Conservation (phyloP, 306 rosid genomes). For the Cicer chorassanicum region DNA sequence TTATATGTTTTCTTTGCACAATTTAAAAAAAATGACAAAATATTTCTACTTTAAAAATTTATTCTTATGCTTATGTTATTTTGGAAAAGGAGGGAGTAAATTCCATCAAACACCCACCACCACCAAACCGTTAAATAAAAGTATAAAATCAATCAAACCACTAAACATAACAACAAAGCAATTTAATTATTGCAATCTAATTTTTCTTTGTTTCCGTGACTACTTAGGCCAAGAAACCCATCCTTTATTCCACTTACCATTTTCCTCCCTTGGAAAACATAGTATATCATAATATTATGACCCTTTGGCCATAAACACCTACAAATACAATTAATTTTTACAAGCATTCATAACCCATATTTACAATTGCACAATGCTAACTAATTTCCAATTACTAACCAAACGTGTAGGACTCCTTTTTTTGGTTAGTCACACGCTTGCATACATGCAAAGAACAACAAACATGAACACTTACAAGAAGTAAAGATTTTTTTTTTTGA, state of each 20-base stretch:
- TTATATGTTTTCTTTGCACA: too few species aligned
- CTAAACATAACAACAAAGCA: background rate
- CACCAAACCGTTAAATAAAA: background rate
- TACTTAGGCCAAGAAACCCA: slow-evolving; percentile 43
- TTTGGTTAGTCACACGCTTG: slow-evolving; percentile 24
- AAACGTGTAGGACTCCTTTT: slow-evolving; percentile 14
- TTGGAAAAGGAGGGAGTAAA: too few species aligned
- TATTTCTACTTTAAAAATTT: too few species aligned
- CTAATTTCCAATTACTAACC: background rate
- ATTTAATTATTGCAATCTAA: slow-evolving; percentile 8
- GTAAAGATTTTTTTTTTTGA: background rate
- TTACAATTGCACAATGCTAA: slow-evolving; percentile 17
- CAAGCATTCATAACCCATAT: slow-evolving; percentile 2
- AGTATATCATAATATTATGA: background rate
- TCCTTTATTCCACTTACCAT: slow-evolving; percentile 21
- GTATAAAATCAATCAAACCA: background rate
- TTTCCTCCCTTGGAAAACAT: background rate
- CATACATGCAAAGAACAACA: background rate
- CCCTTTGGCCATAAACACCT: slow-evolving; percentile 15
- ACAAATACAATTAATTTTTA: background rate
- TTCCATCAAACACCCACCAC: background rate
- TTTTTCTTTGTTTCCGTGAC: slow-evolving; percentile 36
- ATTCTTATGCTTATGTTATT: too few species aligned
- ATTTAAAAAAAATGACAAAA: too few species aligned
- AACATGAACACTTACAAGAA: background rate